Evolutionary conservation across 140 eudicot genomes (phyloP), one percentile per base, ranked within the genome.

Genomic region (Flaveria floridana): DNA sequence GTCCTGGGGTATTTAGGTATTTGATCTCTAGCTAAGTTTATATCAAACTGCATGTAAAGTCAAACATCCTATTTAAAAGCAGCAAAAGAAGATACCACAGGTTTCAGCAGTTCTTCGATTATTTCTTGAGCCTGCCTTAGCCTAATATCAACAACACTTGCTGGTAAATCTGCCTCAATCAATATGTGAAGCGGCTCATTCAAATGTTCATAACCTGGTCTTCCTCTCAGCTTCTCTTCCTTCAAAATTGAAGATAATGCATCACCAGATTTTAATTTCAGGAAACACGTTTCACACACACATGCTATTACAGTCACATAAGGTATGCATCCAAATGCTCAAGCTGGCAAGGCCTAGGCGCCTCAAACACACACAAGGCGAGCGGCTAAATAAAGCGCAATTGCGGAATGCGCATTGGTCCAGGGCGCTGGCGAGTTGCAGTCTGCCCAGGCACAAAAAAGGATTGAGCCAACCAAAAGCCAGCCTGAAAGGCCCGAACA

Each of bases 131-230:
- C 97, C 73, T 89, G 97, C 50, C 94, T 85, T 59, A 91, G 85
- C 83, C 87, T 84, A 15, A 89, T 79, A 69, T 91, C 97, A 76
- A 91, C 96, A 73, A 91, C 76, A 55, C 80, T 87, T 65, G 95
- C 94, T 39, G 96, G 95, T 80, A 91, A 85, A 80, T 91, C 97
- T 20, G 97, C 97, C 84, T 91, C 97, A 16, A 91, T 86, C 78
- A 91, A 82, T 58, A 91, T 89, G 74, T 91, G 97, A 30, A 91
- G 89, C 25, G 89, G 94, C 59, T 91, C 97, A 70, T 82, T 91
- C 50, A 91, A 85, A 81, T 91, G 97, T 85, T 91, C 97, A 79
- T 91, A 91, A 13, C 97, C 97, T 2, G 93, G 97, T 78, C 94
- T 72, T 71, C 97, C 97, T 9, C 94, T 80, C 66, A 91, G 87